phyloP scores from a whole-genome alignment of 345 rosid genomes.

The Linum usitatissimum region DNA sequence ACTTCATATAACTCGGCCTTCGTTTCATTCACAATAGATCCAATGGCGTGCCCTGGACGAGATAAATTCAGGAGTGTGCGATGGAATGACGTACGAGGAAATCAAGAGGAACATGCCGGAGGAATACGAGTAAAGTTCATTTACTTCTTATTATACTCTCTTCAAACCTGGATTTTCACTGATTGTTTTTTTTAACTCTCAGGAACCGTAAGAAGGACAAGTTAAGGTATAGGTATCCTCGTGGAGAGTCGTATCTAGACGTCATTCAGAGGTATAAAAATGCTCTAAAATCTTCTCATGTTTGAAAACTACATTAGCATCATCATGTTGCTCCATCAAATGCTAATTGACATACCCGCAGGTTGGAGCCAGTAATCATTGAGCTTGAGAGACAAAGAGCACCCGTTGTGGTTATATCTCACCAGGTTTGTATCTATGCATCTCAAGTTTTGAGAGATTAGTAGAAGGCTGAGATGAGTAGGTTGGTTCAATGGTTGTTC shows the following conservation, averaged over 20 bases:
- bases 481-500: background rate
- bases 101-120: conserved; percentile 90
- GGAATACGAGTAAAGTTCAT: conserved; percentile 75
- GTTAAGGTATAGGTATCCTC: conserved; percentile 88
- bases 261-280: conserved; percentile 80
- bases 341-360: too few relatives aligned
- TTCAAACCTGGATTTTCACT: background rate
- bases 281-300: background rate
- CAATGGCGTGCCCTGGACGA: conserved; percentile 99
- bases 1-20: background rate
- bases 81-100: conserved; percentile 98
- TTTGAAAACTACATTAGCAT: conserved; percentile 4
- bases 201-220: conserved; percentile 90
- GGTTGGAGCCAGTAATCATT: conserved; percentile 96
- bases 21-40: conserved; percentile 38
- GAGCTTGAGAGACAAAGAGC: conserved; percentile 98
- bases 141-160: background rate
- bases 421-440: conserved; percentile 51
- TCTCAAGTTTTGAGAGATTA: conserved; percentile 4
- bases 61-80: conserved; percentile 97
- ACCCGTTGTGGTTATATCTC: conserved; percentile 94
- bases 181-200: background rate
- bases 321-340: background rate
- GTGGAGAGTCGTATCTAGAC: conserved; percentile 98
- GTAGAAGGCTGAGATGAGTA: background rate